A percentile compares a stretch with the other conserved stretches of the same genome.
Conservation (phyloP, 2,329 filamentous ascomycete genomes). For the Fusarium papillatum region DNA sequence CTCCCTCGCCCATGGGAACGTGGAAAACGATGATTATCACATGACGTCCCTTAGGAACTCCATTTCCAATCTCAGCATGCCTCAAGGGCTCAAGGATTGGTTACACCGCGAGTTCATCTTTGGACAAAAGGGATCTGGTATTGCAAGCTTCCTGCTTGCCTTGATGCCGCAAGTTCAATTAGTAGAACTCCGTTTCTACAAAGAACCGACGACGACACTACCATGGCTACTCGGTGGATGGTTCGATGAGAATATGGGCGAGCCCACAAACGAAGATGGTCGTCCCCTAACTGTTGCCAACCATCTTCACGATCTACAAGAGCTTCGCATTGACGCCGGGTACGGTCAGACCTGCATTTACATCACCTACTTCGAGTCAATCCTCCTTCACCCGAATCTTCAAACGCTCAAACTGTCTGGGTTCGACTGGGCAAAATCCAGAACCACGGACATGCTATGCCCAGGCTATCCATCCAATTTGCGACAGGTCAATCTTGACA, state of each 20-base stretch:
- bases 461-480: background rate
- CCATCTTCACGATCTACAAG: background rate
- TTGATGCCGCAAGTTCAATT: background rate
- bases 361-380: background rate
- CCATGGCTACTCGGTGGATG: background rate
- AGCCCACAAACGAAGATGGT: background rate
- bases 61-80: background rate
- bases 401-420: background rate
- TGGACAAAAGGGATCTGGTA: background rate
- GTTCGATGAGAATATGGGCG: too few relatives aligned
- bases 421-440: background rate
- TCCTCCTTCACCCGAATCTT: background rate
- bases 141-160: background rate
- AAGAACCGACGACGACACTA: background rate
- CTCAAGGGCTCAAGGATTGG: background rate
- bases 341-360: background rate
- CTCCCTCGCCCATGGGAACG: background rate
- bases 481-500: background rate
- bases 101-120: background rate
- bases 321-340: background rate
- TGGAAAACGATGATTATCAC: background rate
- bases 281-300: background rate
- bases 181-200: background rate
- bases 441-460: background rate
- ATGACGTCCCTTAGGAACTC: too few relatives aligned